Percentiles rank a stretch among this genome's conserved stretches.
Conservation (phyloP, 1,139 yeast species). For the Pichia cactophila region DNA sequence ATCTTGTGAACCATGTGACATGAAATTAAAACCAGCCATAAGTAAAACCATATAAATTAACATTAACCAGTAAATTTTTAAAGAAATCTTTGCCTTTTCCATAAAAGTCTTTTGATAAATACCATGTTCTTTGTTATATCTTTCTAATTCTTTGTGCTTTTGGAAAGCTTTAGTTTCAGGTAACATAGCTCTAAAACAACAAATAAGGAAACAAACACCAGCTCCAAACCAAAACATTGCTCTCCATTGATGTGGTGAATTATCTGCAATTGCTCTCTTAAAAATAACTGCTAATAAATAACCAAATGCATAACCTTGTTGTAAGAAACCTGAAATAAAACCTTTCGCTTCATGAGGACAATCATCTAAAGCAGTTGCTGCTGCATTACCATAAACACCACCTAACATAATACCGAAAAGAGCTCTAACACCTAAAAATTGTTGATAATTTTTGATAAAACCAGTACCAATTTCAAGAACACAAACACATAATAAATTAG, state of each 20-base stretch:
- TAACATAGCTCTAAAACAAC: constrained; percentile 43
- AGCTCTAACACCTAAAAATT: constrained; percentile 66
- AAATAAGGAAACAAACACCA: constrained; percentile 54
- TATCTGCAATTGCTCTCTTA: constrained; percentile 51
- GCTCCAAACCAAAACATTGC: constrained; percentile 76
- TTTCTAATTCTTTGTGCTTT: constrained; percentile 28
- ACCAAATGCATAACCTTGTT: constrained; percentile 71
- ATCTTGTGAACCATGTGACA: constrained; percentile 72
- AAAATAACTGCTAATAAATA: constrained; percentile 58
- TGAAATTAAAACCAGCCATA: constrained; percentile 61
- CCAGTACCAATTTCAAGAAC: constrained; percentile 66
- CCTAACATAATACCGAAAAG: constrained; percentile 66
- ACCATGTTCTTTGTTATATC: constrained; percentile 26
- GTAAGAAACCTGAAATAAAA: constrained; percentile 57
- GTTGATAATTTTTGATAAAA: constrained; percentile 53
- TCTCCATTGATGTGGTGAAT: constrained; percentile 57
- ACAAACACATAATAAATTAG: constrained; percentile 45
- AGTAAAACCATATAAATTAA: constrained; percentile 44
- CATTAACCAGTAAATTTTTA: constrained; percentile 37
- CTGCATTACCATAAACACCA: constrained; percentile 61
- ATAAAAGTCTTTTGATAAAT: constrained; percentile 24
- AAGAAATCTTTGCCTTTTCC: constrained; percentile 28
- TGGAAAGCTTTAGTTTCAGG: constrained; percentile 58
- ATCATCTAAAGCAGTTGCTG: constrained; percentile 62
- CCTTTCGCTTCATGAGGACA: constrained; percentile 59